Evolutionary conservation across 257 asterid species (phyloP), one percentile per base, ranked within the genome.

Genomic region (Lavandula angustifolia): DNA sequence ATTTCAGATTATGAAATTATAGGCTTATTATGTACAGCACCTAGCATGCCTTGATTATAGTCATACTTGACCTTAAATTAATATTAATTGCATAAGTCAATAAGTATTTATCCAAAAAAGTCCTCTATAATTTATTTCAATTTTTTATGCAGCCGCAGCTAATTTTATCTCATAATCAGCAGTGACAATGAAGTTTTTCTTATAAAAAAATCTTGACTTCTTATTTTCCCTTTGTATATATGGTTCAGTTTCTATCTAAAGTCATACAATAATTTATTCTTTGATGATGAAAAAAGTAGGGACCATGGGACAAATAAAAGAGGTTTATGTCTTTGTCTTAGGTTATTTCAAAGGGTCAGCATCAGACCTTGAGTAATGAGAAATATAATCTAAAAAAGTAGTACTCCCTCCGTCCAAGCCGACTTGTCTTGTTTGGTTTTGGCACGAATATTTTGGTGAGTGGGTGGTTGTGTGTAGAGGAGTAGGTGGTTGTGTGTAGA

Each of bases 301-400:
- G 80, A 71, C 74, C 68, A 41, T 67, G 61, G 56, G 57, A 58
- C 71, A 32, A 47, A 42, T 27, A 58, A 65, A 58, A 59, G 62
- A 56, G 59, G 55, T 67, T 22, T 47, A 3, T 68, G 31, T 59
- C 54, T 55, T 48, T 61, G 56, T 72, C 58, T 62, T 50, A 47
- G 54, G 51, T 67, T 76, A 51, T 22, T 62, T 3, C 55, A 56
- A 62, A 34, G 70, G 67, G 69, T 72, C 69, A 57, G 34, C 60
- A 35, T 76, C 66, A 5, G 66, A 71, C 67, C 62, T 54, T 56
- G 41, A 32, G 43, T 44, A 10, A 31, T 14, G 8, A 31, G 18
- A 62, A 54, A 48, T 29, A 32, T 61, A 59, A 22, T 41, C 4
- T n/a, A 48, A 12, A 31, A 55, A 47, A 16, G 14, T 9, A 16